Conservation (phyloP, 192 early-diverging fungal genomes). For the Allomyces arbusculus region DNA sequence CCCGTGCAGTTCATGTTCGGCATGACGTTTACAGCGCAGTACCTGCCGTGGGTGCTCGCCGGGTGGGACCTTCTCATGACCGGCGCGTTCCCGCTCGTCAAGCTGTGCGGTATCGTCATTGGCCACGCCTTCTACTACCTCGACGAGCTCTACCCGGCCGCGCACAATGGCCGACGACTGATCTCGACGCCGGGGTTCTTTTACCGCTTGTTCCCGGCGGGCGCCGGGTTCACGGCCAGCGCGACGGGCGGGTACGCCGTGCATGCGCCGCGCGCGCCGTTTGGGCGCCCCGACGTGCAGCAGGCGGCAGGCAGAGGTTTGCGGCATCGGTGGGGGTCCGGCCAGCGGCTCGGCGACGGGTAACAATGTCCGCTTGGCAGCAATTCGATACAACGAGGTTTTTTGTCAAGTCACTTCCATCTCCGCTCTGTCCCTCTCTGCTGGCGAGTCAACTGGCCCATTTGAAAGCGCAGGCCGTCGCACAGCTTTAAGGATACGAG, state of each 20-base stretch:
- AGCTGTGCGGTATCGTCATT: slow-evolving; percentile 42
- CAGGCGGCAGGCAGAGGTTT: too few relatives aligned
- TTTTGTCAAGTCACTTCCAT: too few relatives aligned
- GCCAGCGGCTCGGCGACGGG: too few relatives aligned
- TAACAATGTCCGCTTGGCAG: too few relatives aligned
- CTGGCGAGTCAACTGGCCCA: too few relatives aligned
- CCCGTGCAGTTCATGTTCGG: slow-evolving; percentile 54
- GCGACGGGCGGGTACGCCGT: neutral
- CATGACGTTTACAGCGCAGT: slow-evolving; percentile 43
- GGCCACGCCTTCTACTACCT: slow-evolving; percentile 59
- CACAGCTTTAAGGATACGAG: too few relatives aligned
- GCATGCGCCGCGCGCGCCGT: neutral
- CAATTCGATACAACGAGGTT: too few relatives aligned
- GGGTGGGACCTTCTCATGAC: slow-evolving; percentile 27
- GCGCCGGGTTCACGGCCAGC: neutral
- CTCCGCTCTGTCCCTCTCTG: too few relatives aligned
- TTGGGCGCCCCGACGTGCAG: too few relatives aligned
- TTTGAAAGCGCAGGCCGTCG: too few relatives aligned
- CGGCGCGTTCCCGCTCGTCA: slow-evolving; percentile 18
- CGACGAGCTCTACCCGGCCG: slow-evolving; percentile 37
- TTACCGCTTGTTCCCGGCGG: neutral
- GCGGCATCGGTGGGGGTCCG: too few relatives aligned
- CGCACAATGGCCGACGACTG: slow-evolving; percentile 32
- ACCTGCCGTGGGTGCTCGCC: slow-evolving; percentile 55
- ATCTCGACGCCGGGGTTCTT: slow-evolving; percentile 40